phyloP scores from a whole-genome alignment of 495 filamentous ascomycete genomes.

The Aspergillus incahuasiensis region DNA sequence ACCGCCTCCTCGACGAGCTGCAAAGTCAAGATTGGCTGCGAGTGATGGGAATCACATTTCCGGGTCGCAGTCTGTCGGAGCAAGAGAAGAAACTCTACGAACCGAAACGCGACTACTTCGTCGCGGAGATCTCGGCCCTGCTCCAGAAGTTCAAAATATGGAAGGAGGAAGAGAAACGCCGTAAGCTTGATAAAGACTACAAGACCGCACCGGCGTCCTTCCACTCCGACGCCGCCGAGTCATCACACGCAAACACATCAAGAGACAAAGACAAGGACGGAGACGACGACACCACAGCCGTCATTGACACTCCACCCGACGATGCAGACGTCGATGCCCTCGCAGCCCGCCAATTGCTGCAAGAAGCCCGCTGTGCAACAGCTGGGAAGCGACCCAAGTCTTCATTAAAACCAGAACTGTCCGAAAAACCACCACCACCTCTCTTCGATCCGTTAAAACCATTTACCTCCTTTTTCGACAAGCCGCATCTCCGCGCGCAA shows the following conservation, averaged over 20 bases:
- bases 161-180: conserved; percentile 84
- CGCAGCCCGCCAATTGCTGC: conserved; percentile 66
- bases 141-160: conserved; percentile 82
- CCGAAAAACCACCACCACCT: not conserved
- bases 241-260: not conserved
- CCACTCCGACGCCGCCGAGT: conserved; percentile 19
- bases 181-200: conserved; percentile 63
- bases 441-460: conserved; percentile 45
- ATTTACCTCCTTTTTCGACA: conserved; percentile 80
- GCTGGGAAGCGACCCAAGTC: conserved; percentile 29
- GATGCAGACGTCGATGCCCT: conserved; percentile 61
- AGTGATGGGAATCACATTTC: conserved; percentile 74
- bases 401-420: not conserved
- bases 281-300: conserved; percentile 35
- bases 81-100: conserved; percentile 79
- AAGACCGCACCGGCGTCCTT: conserved; percentile 31
- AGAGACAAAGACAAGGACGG: conserved; percentile 6
- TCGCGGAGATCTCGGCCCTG: conserved; percentile 70
- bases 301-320: conserved; percentile 40
- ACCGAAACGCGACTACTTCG: conserved; percentile 76
- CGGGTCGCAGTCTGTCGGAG: conserved; percentile 61
- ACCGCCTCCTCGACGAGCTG: conserved; percentile 79
- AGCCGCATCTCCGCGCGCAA: conserved; percentile 68
- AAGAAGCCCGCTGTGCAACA: conserved; percentile 55
- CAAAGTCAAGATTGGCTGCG: conserved; percentile 91